Conservation (phyloP, 2,329 filamentous ascomycete species). For the Colletotrichum chlorophyti region DNA sequence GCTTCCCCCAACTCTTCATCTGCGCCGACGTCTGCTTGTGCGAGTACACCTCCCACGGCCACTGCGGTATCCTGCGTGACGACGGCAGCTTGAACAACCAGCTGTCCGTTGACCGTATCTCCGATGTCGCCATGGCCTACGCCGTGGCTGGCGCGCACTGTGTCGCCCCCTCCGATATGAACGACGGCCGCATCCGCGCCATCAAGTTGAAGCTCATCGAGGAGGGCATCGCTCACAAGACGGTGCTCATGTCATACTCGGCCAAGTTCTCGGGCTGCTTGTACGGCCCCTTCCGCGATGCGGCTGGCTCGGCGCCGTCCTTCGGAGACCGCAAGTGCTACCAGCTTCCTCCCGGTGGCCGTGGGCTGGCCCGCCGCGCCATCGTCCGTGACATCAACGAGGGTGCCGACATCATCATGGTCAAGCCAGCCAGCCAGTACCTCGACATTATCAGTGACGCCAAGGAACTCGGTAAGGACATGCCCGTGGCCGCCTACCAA, state of each 20-base stretch:
- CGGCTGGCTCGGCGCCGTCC: constrained; percentile 86
- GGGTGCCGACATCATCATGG: constrained; percentile 98
- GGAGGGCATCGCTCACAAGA: constrained; percentile 88
- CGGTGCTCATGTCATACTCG: constrained; percentile 95
- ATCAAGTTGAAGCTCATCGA: constrained; percentile 99
- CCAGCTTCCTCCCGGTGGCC: constrained; percentile 90
- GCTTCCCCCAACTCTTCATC: constrained; percentile 91
- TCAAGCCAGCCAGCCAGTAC: constrained; percentile 95
- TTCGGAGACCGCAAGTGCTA: constrained; percentile 98
- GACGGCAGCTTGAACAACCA: constrained; percentile 94
- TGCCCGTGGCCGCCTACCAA: constrained; percentile 95
- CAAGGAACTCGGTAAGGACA: constrained; percentile 89
- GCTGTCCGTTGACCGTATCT: constrained; percentile 91
- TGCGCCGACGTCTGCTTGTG: constrained; percentile 94
- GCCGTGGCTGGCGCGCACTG: constrained; percentile 96
- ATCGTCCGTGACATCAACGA: constrained; percentile 90
- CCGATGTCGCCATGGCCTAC: constrained; percentile 96
- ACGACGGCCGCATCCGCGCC: constrained; percentile 93
- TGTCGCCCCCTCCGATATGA: constrained; percentile 98
- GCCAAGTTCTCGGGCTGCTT: constrained; percentile 97
- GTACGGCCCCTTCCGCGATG: constrained; percentile 97
- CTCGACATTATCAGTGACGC: constrained; percentile 98
- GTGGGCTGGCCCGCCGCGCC: constrained; percentile 88
- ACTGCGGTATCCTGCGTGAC: constrained; percentile 94
- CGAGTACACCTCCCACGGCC: constrained; percentile 97